These are phyloP conservation scores for Candida coleopterorum DNA, from an alignment of 805 yeast species.

Conservation along the genomic window DNA sequence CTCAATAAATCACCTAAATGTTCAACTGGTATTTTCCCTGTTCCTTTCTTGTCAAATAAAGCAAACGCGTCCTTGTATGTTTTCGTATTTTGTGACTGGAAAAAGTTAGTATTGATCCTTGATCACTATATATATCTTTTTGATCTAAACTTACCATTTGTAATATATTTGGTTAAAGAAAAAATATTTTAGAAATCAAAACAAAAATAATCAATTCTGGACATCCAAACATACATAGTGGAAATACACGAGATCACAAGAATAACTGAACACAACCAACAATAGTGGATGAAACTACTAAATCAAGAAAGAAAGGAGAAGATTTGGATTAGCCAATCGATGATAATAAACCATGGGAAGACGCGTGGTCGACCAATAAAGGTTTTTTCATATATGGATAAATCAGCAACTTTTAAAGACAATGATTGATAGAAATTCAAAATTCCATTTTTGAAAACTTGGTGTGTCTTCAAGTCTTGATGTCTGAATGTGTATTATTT, in stretches of 20 bases:
- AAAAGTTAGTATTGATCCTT: conserved; percentile 3
- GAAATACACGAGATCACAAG: background rate
- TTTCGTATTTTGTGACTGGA: conserved; percentile 40
- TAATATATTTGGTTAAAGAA: background rate
- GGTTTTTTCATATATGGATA: no score
- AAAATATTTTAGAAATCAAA: conserved; percentile 1
- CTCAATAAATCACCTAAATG: conserved; percentile 89
- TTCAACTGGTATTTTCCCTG: conserved; percentile 80
- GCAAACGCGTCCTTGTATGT: conserved; percentile 90
- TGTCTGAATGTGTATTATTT: no score
- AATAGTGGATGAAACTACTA: no score
- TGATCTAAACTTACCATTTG: conserved; percentile 1
- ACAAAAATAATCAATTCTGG: background rate
- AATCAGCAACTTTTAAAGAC: no score
- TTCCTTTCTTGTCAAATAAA: conserved; percentile 91
- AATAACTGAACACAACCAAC: no score
- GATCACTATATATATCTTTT: background rate
- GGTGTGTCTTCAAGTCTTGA: no score
- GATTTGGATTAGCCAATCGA: no score
- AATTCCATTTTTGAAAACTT: no score
- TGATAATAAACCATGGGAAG: no score
- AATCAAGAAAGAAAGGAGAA: no score
- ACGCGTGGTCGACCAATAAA: no score
- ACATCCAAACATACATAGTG: background rate
- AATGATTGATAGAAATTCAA: no score